Evolutionary conservation across 768 basidiomycete species (phyloP).

Genomic region (Hericium rajendrae): DNA sequence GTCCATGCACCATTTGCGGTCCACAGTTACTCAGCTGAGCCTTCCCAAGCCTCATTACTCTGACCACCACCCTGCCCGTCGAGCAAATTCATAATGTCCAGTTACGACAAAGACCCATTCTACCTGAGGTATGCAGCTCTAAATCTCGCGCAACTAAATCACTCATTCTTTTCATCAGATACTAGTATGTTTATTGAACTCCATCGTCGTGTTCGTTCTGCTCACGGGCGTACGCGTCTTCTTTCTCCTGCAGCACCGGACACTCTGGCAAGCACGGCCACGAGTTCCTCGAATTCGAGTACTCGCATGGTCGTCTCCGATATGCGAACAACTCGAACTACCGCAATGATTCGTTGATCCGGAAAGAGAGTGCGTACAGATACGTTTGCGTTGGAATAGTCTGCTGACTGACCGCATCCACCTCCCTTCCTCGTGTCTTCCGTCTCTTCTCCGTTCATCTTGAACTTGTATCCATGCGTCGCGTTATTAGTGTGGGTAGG

Average conservation of each 20-base stretch:
- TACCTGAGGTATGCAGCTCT: slow-evolving; percentile 8
- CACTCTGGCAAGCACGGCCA: slow-evolving; percentile 97
- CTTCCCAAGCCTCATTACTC: too few relatives aligned
- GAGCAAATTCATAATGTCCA: slow-evolving; percentile 4
- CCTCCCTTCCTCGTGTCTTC: neutral
- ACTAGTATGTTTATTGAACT: slow-evolving; percentile 31
- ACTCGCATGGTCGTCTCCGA: slow-evolving; percentile 89
- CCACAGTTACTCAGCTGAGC: too few relatives aligned
- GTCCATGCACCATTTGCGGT: too few relatives aligned
- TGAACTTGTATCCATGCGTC: neutral
- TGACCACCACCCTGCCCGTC: neutral
- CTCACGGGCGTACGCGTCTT: slow-evolving; percentile 21
- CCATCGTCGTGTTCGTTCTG: neutral
- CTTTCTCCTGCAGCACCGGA: slow-evolving; percentile 57
- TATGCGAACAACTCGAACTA: slow-evolving; percentile 99
- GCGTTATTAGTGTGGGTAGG: slow-evolving; percentile 78
- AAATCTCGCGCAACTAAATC: neutral
- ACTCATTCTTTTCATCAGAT: slow-evolving; percentile 24
- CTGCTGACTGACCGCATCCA: neutral
- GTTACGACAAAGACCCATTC: slow-evolving; percentile 15
- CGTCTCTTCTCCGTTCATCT: neutral
- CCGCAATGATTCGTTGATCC: slow-evolving; percentile 91
- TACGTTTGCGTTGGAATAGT: neutral
- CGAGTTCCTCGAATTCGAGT: slow-evolving; percentile 98
- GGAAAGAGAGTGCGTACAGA: slow-evolving; percentile 85